These are phyloP conservation scores for Termitomyces sp. DNA, from an alignment of 768 basidiomycete genomes.

Conservation along the genomic window DNA sequence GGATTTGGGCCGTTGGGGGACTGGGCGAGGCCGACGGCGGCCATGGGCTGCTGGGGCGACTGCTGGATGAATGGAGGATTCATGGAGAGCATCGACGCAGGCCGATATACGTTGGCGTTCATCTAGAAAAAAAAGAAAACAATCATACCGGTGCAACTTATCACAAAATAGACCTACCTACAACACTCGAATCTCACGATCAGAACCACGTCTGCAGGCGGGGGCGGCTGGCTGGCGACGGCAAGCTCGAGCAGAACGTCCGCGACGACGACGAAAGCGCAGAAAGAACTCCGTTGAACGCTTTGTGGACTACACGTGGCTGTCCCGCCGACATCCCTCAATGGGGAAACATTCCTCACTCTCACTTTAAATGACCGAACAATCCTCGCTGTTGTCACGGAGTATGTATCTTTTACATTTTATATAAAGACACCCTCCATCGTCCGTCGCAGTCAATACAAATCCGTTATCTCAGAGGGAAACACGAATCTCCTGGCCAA, in stretches of 20 bases:
- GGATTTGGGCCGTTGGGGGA: constrained; percentile 15
- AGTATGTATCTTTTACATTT: too few relatives aligned
- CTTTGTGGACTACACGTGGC: not conserved
- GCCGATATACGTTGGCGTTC: constrained; percentile 42
- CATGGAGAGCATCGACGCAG: constrained; percentile 32
- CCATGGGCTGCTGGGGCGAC: constrained; percentile 29
- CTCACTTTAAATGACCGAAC: too few relatives aligned
- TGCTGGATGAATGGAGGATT: constrained; percentile 34
- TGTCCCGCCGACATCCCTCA: not conserved
- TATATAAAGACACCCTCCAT: too few relatives aligned
- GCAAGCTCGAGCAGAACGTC: not conserved
- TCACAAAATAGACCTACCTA: too few relatives aligned
- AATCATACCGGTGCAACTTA: too few relatives aligned
- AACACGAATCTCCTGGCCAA: too few relatives aligned
- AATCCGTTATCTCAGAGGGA: too few relatives aligned
- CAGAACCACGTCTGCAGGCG: too few relatives aligned
- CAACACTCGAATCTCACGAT: too few relatives aligned
- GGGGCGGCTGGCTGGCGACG: too few relatives aligned
- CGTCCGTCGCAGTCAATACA: too few relatives aligned
- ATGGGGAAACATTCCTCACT: not conserved
- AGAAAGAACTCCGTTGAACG: constrained; percentile 10
- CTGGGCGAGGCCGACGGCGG: constrained; percentile 13
- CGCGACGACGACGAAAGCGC: not conserved
- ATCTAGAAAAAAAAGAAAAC: constrained; percentile 25
- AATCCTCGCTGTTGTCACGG: too few relatives aligned